These are phyloP conservation scores for Coemansia sp. DNA, from an alignment of 192 early-diverging fungal species.

Conservation along the genomic window DNA sequence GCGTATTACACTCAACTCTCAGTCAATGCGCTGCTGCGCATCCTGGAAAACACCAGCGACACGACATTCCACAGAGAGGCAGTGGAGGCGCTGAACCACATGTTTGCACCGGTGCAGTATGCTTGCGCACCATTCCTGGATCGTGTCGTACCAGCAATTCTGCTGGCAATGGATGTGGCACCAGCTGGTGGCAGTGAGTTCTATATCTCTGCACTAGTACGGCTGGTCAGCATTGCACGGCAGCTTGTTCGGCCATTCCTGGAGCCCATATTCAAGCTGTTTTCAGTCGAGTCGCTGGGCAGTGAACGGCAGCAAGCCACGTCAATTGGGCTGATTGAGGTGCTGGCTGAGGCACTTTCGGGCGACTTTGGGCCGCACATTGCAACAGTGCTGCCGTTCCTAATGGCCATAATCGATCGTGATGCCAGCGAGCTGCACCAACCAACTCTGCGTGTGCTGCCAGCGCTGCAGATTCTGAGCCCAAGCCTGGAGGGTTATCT, in stretches of 20 bases:
- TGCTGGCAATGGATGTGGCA: conserved; percentile 82
- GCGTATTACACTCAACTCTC: conserved; percentile 93
- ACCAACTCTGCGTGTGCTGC: conserved; percentile 68
- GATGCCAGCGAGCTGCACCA: conserved; percentile 71
- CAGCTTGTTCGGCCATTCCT: conserved; percentile 91
- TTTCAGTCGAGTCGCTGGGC: conserved; percentile 74
- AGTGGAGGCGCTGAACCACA: conserved; percentile 88
- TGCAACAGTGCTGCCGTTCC: conserved; percentile 75
- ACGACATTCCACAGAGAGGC: conserved; percentile 81
- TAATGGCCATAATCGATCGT: conserved; percentile 83
- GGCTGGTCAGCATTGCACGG: conserved; percentile 84
- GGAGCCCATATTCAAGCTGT: conserved; percentile 75
- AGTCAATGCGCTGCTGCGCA: conserved; percentile 84
- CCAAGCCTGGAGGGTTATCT: conserved; percentile 92
- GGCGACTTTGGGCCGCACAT: conserved; percentile 91
- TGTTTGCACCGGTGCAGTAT: conserved; percentile 77
- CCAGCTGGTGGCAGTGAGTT: conserved; percentile 77
- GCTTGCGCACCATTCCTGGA: conserved; percentile 21
- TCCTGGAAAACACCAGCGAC: conserved; percentile 80
- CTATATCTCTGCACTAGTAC: conserved; percentile 84
- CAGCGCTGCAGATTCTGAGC: conserved; percentile 81
- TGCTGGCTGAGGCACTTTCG: conserved; percentile 81
- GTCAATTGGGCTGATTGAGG: conserved; percentile 78
- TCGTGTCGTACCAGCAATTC: conserved; percentile 78
- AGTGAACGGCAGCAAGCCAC: conserved; percentile 65